Percentiles rank a stretch among this genome's conserved stretches.
phyloP scores from a whole-genome alignment of 306 rosid species.

The Vigna trinervia region DNA sequence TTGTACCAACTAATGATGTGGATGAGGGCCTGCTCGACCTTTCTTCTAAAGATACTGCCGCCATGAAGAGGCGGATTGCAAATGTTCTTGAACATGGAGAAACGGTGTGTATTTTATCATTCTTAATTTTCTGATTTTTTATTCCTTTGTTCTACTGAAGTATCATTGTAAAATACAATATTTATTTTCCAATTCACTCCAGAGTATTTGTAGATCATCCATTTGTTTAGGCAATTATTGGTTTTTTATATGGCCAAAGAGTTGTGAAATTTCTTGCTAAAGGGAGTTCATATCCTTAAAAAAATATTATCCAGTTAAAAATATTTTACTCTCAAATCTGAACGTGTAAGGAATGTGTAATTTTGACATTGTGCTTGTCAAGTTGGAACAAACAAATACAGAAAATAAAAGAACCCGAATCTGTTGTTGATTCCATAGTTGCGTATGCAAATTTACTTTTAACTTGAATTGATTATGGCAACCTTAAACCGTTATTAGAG shows the following conservation, averaged over 20 bases:
- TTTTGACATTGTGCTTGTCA: neutral
- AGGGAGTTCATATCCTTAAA: neutral
- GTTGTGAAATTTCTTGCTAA: slow-evolving; percentile 36
- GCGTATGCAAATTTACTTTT: no score
- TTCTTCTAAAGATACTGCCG: slow-evolving; percentile 68
- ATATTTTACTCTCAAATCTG: slow-evolving; percentile 7
- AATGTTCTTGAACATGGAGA: slow-evolving; percentile 80
- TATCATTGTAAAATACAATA: neutral
- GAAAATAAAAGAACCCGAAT: neutral
- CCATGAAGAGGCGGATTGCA: slow-evolving; percentile 87
- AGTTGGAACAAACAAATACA: slow-evolving; percentile 6
- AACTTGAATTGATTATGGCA: no score
- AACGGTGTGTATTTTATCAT: slow-evolving; percentile 56
- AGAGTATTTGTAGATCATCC: neutral
- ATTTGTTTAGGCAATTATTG: neutral
- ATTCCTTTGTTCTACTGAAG: slow-evolving; percentile 27
- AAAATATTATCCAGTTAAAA: neutral
- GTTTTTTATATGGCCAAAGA: slow-evolving; percentile 8
- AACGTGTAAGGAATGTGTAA: slow-evolving; percentile 1
- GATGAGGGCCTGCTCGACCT: slow-evolving; percentile 65
- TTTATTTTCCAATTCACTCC: neutral
- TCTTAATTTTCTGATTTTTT: slow-evolving; percentile 29
- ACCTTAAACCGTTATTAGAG: no score
- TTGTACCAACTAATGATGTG: slow-evolving; percentile 47
- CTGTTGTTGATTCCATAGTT: no score